Percentiles rank a stretch among this genome's conserved stretches.
Evolutionary conservation across 2,329 filamentous ascomycete species (phyloP).

Genomic region (Sporothrix dimorphospora): DNA sequence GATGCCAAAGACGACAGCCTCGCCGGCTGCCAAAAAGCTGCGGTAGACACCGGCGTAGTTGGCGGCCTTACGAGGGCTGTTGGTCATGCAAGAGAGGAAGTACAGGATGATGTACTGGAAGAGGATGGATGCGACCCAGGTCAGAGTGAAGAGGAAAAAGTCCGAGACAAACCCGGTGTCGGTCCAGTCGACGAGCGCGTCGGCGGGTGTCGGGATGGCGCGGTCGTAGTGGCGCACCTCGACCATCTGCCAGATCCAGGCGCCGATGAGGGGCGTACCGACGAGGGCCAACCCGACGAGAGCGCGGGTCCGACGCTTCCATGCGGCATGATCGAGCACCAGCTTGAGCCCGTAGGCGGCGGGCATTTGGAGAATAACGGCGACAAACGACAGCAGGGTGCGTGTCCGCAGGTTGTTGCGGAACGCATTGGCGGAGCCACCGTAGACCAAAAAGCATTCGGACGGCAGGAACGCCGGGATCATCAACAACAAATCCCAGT

Average conservation of each 20-base stretch:
- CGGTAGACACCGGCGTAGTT: slow-evolving; percentile 38
- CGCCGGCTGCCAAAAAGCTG: slow-evolving; percentile 38
- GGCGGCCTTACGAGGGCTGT: slow-evolving; percentile 33
- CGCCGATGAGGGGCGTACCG: slow-evolving; percentile 36
- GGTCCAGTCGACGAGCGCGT: slow-evolving; percentile 6
- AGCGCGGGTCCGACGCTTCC: slow-evolving; percentile 1
- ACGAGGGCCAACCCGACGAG: not conserved
- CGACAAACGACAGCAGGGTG: slow-evolving; percentile 39
- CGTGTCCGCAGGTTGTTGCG: slow-evolving; percentile 22
- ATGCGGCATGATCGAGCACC: slow-evolving; percentile 1
- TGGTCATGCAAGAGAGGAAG: slow-evolving; percentile 39
- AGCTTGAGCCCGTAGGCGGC: slow-evolving; percentile 35
- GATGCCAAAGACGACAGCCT: slow-evolving; percentile 37
- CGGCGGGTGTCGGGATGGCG: slow-evolving; percentile 29
- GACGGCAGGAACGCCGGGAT: slow-evolving; percentile 36
- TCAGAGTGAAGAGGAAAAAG: not conserved
- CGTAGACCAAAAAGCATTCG: slow-evolving; percentile 41
- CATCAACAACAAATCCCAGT: slow-evolving; percentile 37
- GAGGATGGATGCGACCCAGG: slow-evolving; percentile 30
- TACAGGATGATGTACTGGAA: slow-evolving; percentile 41
- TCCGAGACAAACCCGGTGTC: not conserved
- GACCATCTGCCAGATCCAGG: slow-evolving; percentile 41
- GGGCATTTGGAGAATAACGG: slow-evolving; percentile 41
- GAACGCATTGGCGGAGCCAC: slow-evolving; percentile 40
- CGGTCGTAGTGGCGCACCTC: slow-evolving; percentile 35